Percentiles rank a stretch among this genome's conserved stretches.
phyloP scores from a whole-genome alignment of 2,329 filamentous ascomycete species.

The Xylaria sp. region DNA sequence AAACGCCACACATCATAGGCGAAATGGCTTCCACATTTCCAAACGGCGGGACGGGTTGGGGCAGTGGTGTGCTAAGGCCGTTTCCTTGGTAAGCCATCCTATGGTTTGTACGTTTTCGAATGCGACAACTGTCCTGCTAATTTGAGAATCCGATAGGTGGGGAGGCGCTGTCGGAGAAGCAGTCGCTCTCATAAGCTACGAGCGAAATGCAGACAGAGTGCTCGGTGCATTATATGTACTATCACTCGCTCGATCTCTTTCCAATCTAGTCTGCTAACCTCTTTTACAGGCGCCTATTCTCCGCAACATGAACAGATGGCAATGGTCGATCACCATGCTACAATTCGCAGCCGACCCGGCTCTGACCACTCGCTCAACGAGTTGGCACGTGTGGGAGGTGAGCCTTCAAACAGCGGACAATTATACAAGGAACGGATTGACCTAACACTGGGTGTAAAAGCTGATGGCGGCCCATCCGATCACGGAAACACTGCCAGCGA shows the following conservation, averaged over 20 bases:
- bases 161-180: conserved; percentile 71
- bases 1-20: conserved; percentile 48
- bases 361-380: conserved; percentile 60
- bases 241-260: not conserved
- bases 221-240: conserved; percentile 59
- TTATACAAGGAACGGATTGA: not conserved
- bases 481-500: conserved; percentile 58
- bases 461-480: conserved; percentile 59
- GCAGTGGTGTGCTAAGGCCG: conserved; percentile 54
- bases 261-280: not conserved
- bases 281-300: conserved; percentile 55
- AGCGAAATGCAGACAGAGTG: conserved; percentile 70
- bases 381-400: conserved; percentile 59
- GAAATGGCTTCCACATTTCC: conserved; percentile 64
- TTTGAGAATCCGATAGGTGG: conserved; percentile 51
- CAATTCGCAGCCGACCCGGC: conserved; percentile 60
- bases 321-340: conserved; percentile 62
- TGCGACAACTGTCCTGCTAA: conserved; percentile 25
- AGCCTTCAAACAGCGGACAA: conserved; percentile 13
- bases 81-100: conserved; percentile 55
- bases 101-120: not conserved
- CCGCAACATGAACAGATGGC: conserved; percentile 61
- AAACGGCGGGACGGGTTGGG: conserved; percentile 61
- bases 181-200: conserved; percentile 71
- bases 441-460: conserved; percentile 36